Evolutionary conservation across 2,329 filamentous ascomycete genomes (phyloP).

Genomic region (Arthrocladium fulminans): DNA sequence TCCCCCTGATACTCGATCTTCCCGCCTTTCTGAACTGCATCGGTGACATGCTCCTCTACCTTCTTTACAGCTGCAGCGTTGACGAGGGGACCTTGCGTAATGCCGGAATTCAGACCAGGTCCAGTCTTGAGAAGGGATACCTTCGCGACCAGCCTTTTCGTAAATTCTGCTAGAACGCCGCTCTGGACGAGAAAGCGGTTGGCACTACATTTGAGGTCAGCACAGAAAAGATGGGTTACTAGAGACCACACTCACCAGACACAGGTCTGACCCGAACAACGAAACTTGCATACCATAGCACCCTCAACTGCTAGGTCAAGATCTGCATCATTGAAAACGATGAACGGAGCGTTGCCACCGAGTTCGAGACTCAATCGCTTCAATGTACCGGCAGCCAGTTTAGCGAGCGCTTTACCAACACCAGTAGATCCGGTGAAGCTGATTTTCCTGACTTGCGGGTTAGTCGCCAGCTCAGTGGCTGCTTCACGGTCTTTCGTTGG

Average conservation of each 20-base stretch:
- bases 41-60: conserved; percentile 12
- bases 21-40: conserved; percentile 20
- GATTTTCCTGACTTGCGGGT: conserved; percentile 21
- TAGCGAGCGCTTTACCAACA: conserved; percentile 26
- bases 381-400: conserved; percentile 26
- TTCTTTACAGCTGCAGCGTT: conserved; percentile 19
- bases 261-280: conserved; percentile 18
- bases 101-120: conserved; percentile 57
- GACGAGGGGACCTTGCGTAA: conserved; percentile 67
- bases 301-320: conserved; percentile 20
- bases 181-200: conserved; percentile 73
- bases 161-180: conserved; percentile 67
- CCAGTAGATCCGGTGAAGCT: conserved; percentile 26
- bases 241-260: conserved; percentile 1
- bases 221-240: background rate
- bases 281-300: conserved; percentile 12
- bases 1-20: conserved; percentile 19
- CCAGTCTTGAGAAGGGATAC: conserved; percentile 67
- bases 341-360: conserved; percentile 35
- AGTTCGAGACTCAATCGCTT: conserved; percentile 38
- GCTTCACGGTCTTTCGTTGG: conserved; percentile 30
- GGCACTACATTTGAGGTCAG: conserved; percentile 28
- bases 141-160: conserved; percentile 58
- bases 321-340: conserved; percentile 35
- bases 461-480: conserved; percentile 1